phyloP scores from a whole-genome alignment of 129 eudicot genomes.

The Flaveria robusta region DNA sequence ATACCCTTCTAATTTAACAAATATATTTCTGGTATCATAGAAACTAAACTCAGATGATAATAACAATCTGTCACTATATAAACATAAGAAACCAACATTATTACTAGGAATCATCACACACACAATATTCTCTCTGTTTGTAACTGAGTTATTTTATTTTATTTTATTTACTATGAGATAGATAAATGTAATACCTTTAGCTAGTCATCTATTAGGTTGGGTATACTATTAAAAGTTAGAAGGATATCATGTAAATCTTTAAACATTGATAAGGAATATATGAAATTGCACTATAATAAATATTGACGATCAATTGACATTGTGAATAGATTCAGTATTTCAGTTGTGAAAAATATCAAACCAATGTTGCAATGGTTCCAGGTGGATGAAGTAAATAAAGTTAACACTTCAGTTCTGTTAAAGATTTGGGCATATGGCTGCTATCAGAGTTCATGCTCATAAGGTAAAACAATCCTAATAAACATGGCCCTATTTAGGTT shows the following conservation, averaged over 20 bases:
- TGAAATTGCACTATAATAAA: neutral
- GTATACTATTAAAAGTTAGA: no score
- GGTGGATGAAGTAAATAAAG: neutral
- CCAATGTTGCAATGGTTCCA: conserved; percentile 10
- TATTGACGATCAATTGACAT: conserved; percentile 5
- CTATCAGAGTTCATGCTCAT: conserved; percentile 7
- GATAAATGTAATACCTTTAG: neutral
- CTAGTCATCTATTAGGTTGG: neutral
- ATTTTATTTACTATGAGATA: neutral
- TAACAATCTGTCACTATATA: neutral
- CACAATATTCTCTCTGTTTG: neutral
- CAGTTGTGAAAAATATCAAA: neutral
- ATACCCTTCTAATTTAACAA: neutral
- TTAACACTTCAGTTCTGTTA: neutral
- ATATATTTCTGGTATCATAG: neutral
- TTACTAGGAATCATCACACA: neutral
- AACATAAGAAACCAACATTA: neutral
- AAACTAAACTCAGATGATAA: neutral
- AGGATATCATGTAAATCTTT: no score
- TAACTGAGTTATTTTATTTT: neutral
- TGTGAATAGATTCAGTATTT: neutral
- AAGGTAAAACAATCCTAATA: neutral
- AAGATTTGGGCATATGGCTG: neutral
- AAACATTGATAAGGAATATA: neutral
- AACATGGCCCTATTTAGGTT: neutral